Evolutionary conservation across 2,329 filamentous ascomycete species (phyloP), one percentile per base, ranked within the genome.

Genomic region (Polytolypa hystricis): DNA sequence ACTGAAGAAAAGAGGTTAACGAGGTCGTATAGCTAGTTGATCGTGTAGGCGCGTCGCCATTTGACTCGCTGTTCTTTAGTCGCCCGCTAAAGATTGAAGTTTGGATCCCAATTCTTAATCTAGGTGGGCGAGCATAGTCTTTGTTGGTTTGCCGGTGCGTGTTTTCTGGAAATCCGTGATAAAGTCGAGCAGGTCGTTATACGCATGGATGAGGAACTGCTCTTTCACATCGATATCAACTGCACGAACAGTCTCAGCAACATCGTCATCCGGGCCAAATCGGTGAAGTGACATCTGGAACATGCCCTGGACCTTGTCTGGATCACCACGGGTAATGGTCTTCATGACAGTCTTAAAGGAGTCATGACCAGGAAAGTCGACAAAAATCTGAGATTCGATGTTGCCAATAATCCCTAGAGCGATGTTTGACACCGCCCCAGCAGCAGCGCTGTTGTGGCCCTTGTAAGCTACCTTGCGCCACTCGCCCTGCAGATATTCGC

Each of bases 11-110:
- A 68, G 4, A 66, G 17, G 34, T 69, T 70, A 43, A 71, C 63
- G 4, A 72, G 44, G 37, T 70, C 66, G 40, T 70, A 71, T 0
- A 73, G 57, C 67, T 66, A 70, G 40, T 65, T 69, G 41, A 72
- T 67, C 2, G 62, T 68, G 36, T 68, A 71, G 0, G 50, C 44
- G 2, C 65, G 61, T 5, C 68, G 64, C 68, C 68, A 73, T 6
- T 55, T 49, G 3, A 66, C 26, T 15, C 63, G 50, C 33, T 70
- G 46, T 4, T 61, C 48, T 7, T 59, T 48, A n/a, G 48, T 65
- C 0, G 60, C 61, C 2, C 31, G 30, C 35, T 50, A 42, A 5
- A 70, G 48, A 37, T 69, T 43, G 9, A 66, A 49, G 2, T 47
- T 42, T 5, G 65, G 64, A 35, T 67, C 47, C 69, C 65, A 71